Base-by-base conservation (phyloP, 2,329 filamentous ascomycete genomes). In the Colletotrichum endophyticum region DNA sequence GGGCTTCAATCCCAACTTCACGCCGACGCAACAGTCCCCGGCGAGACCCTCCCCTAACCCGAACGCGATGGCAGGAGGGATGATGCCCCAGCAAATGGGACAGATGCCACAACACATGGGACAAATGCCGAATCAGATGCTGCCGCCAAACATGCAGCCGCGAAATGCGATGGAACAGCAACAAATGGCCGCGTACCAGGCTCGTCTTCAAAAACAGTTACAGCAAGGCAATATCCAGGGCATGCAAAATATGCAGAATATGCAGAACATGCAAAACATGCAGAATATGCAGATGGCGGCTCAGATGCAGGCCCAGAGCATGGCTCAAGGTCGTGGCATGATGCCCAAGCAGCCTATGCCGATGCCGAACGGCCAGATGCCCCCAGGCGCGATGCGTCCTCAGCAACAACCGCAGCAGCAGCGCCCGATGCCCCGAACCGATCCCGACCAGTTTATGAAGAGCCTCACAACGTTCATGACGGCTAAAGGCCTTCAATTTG, bases 191-290 rank as follows among this genome's bases (percentile, higher is more conserved):
- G 86, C 94, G 66, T 96, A 98, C 81, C 95, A 98, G 80, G 94
- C 98, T 92, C 94, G 95, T 77, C 85, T 98, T 69, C 95, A 98
- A 81, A 92, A 94, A 73, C 95, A 96, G 81, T 90, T 94, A 56
- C 92, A 94, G 77, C 92, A 93, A 78, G 87, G 84, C 61, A 89
- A 87, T 53, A 88, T 90, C 81, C 85, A 88, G 49, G 84, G 84
- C 79, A 83, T 81, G 61, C 81, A 81, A 9, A 89, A 88, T 49
- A 88, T 90, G 81, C 73, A 75, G 44, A 76, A 76, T n/a, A 76
- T 76, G 73, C 73, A 76, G 57, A 88, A 87, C 57, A 88, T 90
- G 81, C 85, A 87, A 39, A 85, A 84, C 79, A 44, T 49, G 19
- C 39, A 49, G 39, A 49, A 49, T n/a, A 88, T 90, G 81, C 87